Base-by-base conservation (phyloP, 164 flowering plant genomes). In the Dillenia suffruticosa region DNA sequence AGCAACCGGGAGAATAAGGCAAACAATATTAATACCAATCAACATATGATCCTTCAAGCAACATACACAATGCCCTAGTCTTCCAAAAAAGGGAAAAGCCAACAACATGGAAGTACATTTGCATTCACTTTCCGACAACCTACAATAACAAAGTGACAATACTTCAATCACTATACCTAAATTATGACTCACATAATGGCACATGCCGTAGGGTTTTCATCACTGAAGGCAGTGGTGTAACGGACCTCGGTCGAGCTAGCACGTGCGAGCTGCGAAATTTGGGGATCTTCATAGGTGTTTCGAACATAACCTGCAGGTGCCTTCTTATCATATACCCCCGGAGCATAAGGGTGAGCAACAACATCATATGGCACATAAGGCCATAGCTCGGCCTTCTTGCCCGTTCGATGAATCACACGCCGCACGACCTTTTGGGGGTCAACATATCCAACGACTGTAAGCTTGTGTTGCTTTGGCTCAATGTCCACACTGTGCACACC, bases 221-320 rank as follows among this genome's bases (percentile, higher is more conserved):
- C 98, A 44, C 97, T 93, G 74, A 93, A 93, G 9, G 96, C 97
- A 0, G 84, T 86, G 50, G 94, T 77, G 78, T 87, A 87, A 43
- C 82, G 71, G 9, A 88, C 96, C 65, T 93, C 98, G 9, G 84
- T 81, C 11, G 97, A 85, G 68, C 89, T 81, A 9, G 96, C 96
- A 16, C 93, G 83, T 13, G 88, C 94, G 17, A 89, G 79, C 40
- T 73, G 72, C 1, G 72, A 45, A 40, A 65, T 45, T 0, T 56
- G 74, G 0, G 85, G 86, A 62, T 89, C 88, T 1, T 68, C 49
- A 24, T 59, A 26, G 0, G 69, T 68, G 50, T 77, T 70, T 0
- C 98, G 74, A 45, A 93, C 98, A 74, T 88, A 90, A 32, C 98
- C 98, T 7, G 92, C 57, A 0, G 98, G 98, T 1, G 98, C 98